phyloP scores from a whole-genome alignment of 371 early-diverging fungal genomes.

The Mortierella sp. region DNA sequence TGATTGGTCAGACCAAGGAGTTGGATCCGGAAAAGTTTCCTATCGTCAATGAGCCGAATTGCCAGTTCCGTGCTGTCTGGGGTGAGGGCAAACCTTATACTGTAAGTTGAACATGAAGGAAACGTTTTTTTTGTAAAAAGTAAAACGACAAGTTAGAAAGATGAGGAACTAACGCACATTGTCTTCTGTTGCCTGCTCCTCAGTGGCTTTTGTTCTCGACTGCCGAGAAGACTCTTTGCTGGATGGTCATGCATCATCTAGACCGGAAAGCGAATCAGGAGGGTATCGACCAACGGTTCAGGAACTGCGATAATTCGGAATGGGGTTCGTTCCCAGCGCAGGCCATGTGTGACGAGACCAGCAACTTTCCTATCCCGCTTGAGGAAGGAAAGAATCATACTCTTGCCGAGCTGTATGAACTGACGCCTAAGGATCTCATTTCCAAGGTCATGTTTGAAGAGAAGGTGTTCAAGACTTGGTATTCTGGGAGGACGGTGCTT shows the following conservation, averaged over 20 bases:
- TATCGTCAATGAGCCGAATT: not conserved
- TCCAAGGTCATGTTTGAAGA: no score
- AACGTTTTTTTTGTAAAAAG: no score
- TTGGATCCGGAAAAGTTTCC: constrained; percentile 9
- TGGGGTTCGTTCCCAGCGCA: not conserved
- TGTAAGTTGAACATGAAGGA: no score
- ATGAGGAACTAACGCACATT: no score
- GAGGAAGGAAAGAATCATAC: not conserved
- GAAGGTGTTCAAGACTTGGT: constrained; percentile 1
- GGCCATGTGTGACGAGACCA: no score
- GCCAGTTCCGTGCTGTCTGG: no score
- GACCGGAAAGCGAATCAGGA: no score
- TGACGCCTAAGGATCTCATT: not conserved
- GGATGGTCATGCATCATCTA: constrained; percentile 1
- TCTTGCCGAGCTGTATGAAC: not conserved
- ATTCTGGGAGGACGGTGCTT: not conserved
- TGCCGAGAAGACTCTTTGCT: not conserved
- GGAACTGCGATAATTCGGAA: not conserved
- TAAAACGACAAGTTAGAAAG: no score
- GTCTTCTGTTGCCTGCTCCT: no score
- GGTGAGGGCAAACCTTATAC: no score
- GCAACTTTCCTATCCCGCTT: not conserved
- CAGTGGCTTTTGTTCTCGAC: not conserved
- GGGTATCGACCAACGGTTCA: not conserved
- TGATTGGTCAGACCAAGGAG: constrained; percentile 12